Percentiles rank a stretch among this genome's conserved stretches.
Conservation (phyloP, 2,329 filamentous ascomycete genomes). For the Fusarium napiforme region DNA sequence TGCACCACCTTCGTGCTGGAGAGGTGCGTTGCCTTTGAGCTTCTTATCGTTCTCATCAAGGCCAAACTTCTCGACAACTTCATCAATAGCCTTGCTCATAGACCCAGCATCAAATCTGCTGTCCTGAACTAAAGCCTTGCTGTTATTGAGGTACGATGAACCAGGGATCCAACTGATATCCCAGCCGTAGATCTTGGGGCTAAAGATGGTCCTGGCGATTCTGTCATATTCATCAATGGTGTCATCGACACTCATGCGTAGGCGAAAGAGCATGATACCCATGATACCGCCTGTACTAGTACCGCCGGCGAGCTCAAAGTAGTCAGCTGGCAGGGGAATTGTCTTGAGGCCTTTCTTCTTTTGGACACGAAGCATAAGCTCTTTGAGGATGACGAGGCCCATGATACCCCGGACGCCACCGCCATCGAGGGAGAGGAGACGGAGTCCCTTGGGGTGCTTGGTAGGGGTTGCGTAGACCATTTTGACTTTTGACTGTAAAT, state of each 20-base stretch:
- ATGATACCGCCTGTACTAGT: slow-evolving; percentile 36
- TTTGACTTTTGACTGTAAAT: rapidly evolving
- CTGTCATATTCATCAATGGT: slow-evolving; percentile 32
- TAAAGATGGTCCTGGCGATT: slow-evolving; percentile 28
- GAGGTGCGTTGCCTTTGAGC: slow-evolving; percentile 27
- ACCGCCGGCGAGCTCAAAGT: slow-evolving; percentile 34
- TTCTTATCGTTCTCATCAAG: slow-evolving; percentile 29
- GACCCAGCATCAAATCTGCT: slow-evolving; percentile 27
- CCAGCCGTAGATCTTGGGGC: slow-evolving; percentile 24
- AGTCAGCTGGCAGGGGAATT: slow-evolving; percentile 14
- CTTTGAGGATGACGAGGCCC: slow-evolving; percentile 12
- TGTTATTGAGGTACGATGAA: slow-evolving; percentile 14
- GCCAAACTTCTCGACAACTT: slow-evolving; percentile 21
- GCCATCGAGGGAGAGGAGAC: slow-evolving; percentile 2
- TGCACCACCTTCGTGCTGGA: slow-evolving; percentile 12
- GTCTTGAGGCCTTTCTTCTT: background rate
- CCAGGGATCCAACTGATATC: slow-evolving; percentile 23
- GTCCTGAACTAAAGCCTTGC: slow-evolving; percentile 23
- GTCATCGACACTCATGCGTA: slow-evolving; percentile 32
- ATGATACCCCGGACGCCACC: slow-evolving; percentile 14
- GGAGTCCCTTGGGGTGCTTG: background rate
- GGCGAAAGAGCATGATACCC: slow-evolving; percentile 34
- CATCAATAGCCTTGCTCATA: slow-evolving; percentile 25
- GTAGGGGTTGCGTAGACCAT: slow-evolving; percentile 6
- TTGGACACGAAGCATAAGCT: slow-evolving; percentile 9